These are phyloP conservation scores for Boletus barrowsii DNA, from an alignment of 768 basidiomycete genomes.

Conservation along the genomic window DNA sequence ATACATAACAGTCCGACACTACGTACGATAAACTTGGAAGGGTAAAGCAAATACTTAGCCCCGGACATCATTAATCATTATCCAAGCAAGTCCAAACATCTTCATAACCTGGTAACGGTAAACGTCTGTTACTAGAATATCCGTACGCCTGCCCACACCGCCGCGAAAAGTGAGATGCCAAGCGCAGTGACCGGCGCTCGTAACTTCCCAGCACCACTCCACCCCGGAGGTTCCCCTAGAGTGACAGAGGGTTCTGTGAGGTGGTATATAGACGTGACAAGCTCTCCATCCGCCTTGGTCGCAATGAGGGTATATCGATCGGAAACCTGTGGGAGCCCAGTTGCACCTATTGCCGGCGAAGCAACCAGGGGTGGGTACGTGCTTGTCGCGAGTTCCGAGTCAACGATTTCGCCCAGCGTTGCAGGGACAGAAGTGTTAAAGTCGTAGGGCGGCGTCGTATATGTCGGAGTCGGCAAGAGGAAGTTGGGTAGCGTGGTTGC, in stretches of 20 bases:
- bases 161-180: constrained; percentile 8
- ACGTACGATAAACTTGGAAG: too few relatives aligned
- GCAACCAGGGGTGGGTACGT: constrained; percentile 65
- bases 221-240: constrained; percentile 66
- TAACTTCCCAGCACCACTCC: constrained; percentile 29
- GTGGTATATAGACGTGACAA: constrained; percentile 54
- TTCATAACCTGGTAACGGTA: background rate
- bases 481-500: constrained; percentile 71
- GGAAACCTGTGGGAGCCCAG: constrained; percentile 56
- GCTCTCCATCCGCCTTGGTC: constrained; percentile 53
- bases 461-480: constrained; percentile 60
- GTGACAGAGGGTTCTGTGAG: constrained; percentile 43
- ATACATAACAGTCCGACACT: too few relatives aligned
- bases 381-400: constrained; percentile 64
- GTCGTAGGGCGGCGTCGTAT: constrained; percentile 59
- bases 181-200: constrained; percentile 12
- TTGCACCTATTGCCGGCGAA: constrained; percentile 39
- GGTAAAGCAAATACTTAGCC: too few relatives aligned
- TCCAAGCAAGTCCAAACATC: background rate
- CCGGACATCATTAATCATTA: too few relatives aligned
- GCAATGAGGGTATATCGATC: constrained; percentile 52
- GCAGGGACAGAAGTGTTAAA: constrained; percentile 68
- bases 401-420: constrained; percentile 51
- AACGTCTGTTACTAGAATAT: constrained; percentile 10
- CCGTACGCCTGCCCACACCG: constrained; percentile 11